Evolutionary conservation across 192 early-diverging fungal species (phyloP).

Genomic region (Backusella sp.): DNA sequence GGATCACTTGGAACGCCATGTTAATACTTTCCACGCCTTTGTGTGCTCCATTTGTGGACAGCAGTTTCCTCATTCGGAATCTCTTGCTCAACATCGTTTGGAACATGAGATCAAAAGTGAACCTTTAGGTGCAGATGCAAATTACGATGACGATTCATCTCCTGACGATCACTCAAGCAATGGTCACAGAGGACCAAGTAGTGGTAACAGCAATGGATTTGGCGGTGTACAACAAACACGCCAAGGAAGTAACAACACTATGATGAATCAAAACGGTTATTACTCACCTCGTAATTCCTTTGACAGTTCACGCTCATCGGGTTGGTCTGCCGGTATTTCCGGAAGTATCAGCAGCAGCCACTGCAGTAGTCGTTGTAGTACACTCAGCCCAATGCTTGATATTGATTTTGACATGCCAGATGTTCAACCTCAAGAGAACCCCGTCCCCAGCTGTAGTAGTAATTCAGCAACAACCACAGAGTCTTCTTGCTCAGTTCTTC

Average conservation of each 20-base stretch:
- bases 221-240: background rate
- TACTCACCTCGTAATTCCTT: slow-evolving; percentile 16
- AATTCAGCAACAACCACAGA: background rate
- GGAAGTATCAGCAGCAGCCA: slow-evolving; percentile 13
- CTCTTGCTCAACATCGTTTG: slow-evolving; percentile 14
- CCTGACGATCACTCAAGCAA: slow-evolving; percentile 10
- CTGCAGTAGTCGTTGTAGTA: slow-evolving; percentile 18
- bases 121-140: background rate
- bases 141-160: background rate
- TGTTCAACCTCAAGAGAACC: background rate
- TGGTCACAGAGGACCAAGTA: slow-evolving; percentile 1
- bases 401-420: slow-evolving; percentile 17
- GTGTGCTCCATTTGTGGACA: slow-evolving; percentile 14
- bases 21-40: background rate
- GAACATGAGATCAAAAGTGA: background rate
- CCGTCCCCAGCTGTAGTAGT: background rate
- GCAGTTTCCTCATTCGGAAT: slow-evolving; percentile 9
- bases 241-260: background rate
- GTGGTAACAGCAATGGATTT: background rate
- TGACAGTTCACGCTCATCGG: slow-evolving; percentile 7
- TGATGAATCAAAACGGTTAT: slow-evolving; percentile 6
- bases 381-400: slow-evolving; percentile 19
- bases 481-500: background rate
- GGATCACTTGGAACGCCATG: slow-evolving; percentile 10
- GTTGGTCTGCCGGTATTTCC: slow-evolving; percentile 1